Conservation (phyloP, 75 land plant species). For the Selaginella moellendorffii region DNA sequence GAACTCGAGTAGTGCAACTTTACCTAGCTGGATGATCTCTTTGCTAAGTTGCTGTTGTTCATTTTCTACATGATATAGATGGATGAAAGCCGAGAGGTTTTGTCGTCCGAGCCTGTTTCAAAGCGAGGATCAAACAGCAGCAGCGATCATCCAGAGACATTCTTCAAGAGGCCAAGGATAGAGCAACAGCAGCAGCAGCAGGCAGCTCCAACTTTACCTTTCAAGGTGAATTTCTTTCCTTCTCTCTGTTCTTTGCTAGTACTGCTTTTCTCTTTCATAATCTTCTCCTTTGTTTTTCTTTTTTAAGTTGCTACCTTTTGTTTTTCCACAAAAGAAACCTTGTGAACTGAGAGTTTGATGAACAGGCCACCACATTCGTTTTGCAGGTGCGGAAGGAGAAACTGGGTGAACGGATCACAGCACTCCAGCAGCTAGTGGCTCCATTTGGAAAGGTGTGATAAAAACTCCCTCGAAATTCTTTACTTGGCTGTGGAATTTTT, state of each 20-base stretch:
- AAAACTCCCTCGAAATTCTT: too few relatives aligned
- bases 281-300: background rate
- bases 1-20: too few relatives aligned
- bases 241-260: too few relatives aligned
- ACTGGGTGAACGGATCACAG: constrained; percentile 40
- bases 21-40: too few relatives aligned
- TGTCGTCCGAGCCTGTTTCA: background rate
- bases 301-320: background rate
- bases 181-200: background rate
- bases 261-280: too few relatives aligned
- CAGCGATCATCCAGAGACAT: background rate
- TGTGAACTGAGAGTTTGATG: background rate
- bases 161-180: background rate
- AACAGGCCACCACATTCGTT: background rate
- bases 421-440: constrained; percentile 52
- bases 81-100: background rate
- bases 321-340: background rate
- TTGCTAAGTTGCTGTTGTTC: too few relatives aligned
- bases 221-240: background rate
- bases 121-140: background rate
- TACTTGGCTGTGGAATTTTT: too few relatives aligned
- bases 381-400: constrained; percentile 58
- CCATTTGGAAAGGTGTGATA: constrained; percentile 54
- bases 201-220: background rate
- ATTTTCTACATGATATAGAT: too few relatives aligned